A percentile compares a stretch with the other conserved stretches of the same genome.
Conservation (phyloP, 2,329 filamentous ascomycete species). For the Diaporthe sp. region DNA sequence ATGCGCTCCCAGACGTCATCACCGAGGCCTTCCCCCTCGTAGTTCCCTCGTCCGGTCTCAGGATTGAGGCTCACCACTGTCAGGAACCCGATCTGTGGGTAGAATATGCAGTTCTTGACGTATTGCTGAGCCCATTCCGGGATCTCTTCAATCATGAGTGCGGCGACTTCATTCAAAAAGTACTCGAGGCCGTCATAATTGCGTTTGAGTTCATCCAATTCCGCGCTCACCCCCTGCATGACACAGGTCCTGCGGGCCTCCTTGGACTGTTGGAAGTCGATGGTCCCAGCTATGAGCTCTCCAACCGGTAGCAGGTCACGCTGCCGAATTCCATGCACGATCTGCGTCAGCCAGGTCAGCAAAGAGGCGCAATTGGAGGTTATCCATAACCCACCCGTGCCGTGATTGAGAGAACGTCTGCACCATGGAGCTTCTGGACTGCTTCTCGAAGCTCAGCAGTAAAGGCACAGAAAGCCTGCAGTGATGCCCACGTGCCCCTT, state of each 20-base stretch:
- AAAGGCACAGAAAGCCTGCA: slow-evolving; percentile 78
- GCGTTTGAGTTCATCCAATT: slow-evolving; percentile 83
- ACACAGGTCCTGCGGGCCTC: slow-evolving; percentile 80
- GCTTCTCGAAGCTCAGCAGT: slow-evolving; percentile 77
- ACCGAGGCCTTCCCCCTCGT: slow-evolving; percentile 69
- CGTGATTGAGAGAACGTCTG: slow-evolving; percentile 63
- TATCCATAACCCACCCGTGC: slow-evolving; percentile 58
- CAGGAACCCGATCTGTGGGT: slow-evolving; percentile 92
- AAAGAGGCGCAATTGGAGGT: neutral
- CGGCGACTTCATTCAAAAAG: slow-evolving; percentile 77
- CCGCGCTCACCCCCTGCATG: slow-evolving; percentile 75
- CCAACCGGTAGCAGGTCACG: slow-evolving; percentile 74
- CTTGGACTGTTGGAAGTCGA: slow-evolving; percentile 85
- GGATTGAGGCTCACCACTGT: slow-evolving; percentile 77
- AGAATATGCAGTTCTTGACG: slow-evolving; percentile 84
- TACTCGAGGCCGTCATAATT: slow-evolving; percentile 82
- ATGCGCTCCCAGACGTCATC: slow-evolving; percentile 80
- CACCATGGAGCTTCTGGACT: slow-evolving; percentile 68
- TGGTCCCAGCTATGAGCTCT: slow-evolving; percentile 76
- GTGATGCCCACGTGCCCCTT: slow-evolving; percentile 78
- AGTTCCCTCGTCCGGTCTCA: slow-evolving; percentile 69
- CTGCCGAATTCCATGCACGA: slow-evolving; percentile 71
- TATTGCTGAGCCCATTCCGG: slow-evolving; percentile 68
- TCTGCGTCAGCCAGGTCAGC: slow-evolving; percentile 51
- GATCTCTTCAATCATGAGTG: slow-evolving; percentile 71